Evolutionary conservation across 169 alveolate genomes (phyloP).

Genomic region (Perkinsus chesapeaki): DNA sequence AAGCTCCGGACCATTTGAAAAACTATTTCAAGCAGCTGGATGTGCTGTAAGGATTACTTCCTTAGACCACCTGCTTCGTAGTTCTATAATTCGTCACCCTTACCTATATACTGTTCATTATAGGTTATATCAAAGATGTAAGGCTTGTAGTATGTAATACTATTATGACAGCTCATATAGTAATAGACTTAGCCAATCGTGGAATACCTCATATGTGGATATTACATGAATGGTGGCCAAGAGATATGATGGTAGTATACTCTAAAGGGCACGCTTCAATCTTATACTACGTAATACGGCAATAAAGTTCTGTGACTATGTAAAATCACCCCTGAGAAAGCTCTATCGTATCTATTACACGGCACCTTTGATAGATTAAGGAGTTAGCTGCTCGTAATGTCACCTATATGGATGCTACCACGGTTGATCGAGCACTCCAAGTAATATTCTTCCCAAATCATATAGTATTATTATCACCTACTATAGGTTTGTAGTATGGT

Average conservation of each 20-base stretch:
- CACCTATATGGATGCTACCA: neutral
- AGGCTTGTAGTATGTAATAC: slow-evolving; percentile 7
- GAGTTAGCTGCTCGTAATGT: neutral
- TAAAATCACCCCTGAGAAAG: too few species aligned
- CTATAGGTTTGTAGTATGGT: neutral
- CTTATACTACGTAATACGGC: too few species aligned
- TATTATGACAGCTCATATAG: slow-evolving; percentile 9
- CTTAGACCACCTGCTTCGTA: neutral
- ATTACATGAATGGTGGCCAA: slow-evolving; percentile 10
- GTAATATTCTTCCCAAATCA: neutral
- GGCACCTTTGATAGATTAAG: neutral
- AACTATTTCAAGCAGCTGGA: neutral
- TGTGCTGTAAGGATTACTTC: neutral
- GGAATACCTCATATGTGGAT: slow-evolving; percentile 2
- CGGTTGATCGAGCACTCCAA: neutral
- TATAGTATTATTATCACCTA: neutral
- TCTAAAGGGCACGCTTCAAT: too few species aligned
- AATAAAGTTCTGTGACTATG: too few species aligned
- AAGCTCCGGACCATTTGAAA: neutral
- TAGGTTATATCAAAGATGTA: neutral
- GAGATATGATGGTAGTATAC: neutral
- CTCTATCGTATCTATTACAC: too few species aligned
- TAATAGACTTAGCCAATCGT: neutral
- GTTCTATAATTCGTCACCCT: neutral
- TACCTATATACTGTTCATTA: neutral